phyloP scores from a whole-genome alignment of 108 stramenopile species.

The Nitzschia sp. region DNA sequence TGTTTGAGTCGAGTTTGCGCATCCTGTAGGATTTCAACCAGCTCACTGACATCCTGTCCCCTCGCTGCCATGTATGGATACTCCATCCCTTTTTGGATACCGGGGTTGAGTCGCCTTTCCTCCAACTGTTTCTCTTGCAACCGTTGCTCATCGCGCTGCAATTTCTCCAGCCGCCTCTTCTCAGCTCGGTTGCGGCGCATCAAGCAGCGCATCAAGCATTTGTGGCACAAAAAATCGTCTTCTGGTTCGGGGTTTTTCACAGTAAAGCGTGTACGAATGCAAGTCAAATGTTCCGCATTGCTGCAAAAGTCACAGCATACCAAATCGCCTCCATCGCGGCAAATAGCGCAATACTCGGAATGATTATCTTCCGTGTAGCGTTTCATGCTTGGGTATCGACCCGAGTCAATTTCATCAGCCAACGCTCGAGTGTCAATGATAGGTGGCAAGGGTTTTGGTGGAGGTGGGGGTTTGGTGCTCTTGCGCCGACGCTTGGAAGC shows the following conservation, averaged over 20 bases:
- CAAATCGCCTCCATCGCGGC: slow-evolving; percentile 46
- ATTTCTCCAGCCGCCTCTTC: slow-evolving; percentile 59
- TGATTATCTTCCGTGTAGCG: slow-evolving; percentile 54
- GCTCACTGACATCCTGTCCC: slow-evolving; percentile 65
- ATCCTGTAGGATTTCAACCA: slow-evolving; percentile 75
- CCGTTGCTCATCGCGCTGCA: slow-evolving; percentile 42
- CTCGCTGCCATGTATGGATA: slow-evolving; percentile 60
- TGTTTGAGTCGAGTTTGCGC: slow-evolving; percentile 62
- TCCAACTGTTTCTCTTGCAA: slow-evolving; percentile 3
- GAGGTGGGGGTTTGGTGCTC: neutral
- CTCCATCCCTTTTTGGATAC: slow-evolving; percentile 52
- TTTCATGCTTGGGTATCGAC: slow-evolving; percentile 80
- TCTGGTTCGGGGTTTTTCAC: slow-evolving; percentile 71
- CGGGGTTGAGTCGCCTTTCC: slow-evolving; percentile 22
- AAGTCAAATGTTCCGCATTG: slow-evolving; percentile 60
- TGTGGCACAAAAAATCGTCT: slow-evolving; percentile 78
- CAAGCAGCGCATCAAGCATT: slow-evolving; percentile 50
- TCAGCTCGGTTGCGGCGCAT: slow-evolving; percentile 66
- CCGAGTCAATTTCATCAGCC: slow-evolving; percentile 64
- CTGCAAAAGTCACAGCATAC: slow-evolving; percentile 72
- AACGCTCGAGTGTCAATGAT: slow-evolving; percentile 71
- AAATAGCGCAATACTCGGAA: slow-evolving; percentile 49
- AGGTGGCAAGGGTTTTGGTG: slow-evolving; percentile 21
- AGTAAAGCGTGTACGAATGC: slow-evolving; percentile 50
- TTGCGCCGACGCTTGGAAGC: neutral